Evolutionary conservation across 805 yeast genomes (phyloP), one percentile per base, ranked within the genome.

Genomic region (Candida mattraensis): DNA sequence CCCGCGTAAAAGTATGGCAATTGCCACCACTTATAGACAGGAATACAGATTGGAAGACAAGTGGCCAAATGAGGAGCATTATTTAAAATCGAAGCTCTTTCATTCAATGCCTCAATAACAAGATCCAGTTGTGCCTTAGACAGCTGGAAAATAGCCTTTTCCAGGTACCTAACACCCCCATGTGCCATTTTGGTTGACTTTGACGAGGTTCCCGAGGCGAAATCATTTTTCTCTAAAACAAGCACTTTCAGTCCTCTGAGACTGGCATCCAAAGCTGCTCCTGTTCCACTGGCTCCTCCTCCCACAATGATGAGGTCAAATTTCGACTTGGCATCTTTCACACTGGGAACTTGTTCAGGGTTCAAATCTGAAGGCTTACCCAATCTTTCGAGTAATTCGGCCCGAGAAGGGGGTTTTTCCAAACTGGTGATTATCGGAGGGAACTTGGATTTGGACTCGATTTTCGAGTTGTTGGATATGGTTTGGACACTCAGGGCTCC

Each of bases 251-350:
- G 75, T 30, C 97, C 97, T 62, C 98, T 75, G 27, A 94, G 76
- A 18, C 83, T 76, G 23, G 96, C 96, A 64, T 89, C 98, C 28
- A 89, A 68, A 1, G 96, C 97, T 30, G 87, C 77, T 42, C 97
- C 98, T 5, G 96, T 69, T 45, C 98, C 98, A 11, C 93, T 82
- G 24, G 97, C 97, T 58, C 98, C 98, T 49, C 96, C 97, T 43
- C 98, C 98, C 49, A 91, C 80, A 49, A 89, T 72, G 46, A 89
- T 64, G n/a, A 89, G 74, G 58, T 91, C 97, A 54, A 75, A 80
- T 56, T 81, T 73, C 35, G 74, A 61, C 30, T 67, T 54, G 40
- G 72, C 50, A 57, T 71, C 61, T 15, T 43, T 44, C 9, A 47
- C 33, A 8, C 48, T 22, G 17, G 49, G 39, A 15, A 25, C 19